Base-by-base conservation (phyloP, 768 basidiomycete genomes). In the Infundibulicybe gibba region DNA sequence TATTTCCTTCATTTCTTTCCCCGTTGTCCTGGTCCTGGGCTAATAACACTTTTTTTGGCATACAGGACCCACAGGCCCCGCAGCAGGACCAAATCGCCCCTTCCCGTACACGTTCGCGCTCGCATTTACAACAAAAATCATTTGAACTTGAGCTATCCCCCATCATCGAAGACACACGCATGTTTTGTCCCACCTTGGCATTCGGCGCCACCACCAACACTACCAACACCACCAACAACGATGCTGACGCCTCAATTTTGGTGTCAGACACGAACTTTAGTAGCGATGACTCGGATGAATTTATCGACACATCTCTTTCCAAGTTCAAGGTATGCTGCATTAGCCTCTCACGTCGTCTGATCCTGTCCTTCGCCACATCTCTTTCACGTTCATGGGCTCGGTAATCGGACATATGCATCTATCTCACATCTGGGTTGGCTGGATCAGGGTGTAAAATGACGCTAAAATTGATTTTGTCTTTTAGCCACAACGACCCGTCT, bases 111-210 rank as follows among this genome's bases (percentile, higher is more conserved):
- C 25, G 25, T 8, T 8, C n/a, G 10, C 35, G 10, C 35, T 19
- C 35, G 10, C 17, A 14, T 38, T 38, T 10, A 19, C 35, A 38
- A 14, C 17, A 14, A 14, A 38, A 38, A 4, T 38, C 17, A 20
- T 65, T 69, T 44, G 66, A 65, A 48, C 50, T 60, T 13, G 65
- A 63, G 41, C 44, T 70, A 31, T 70, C 69, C 8, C 67, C 69
- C 17, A 68, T 69, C 47, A 52, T 69, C 13, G 69, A 70, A 52
- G 66, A 69, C 41, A 47, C 55, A n/a, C 54, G 57, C 37, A 55
- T 54, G 15, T 60, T 61, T 41, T 44, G 47, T 10, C 47, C 52
- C 42, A 44, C 51, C 17, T 32, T 46, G 41, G 49, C 39, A 37
- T 49, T 41, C 11, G 45, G 43, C 15, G 15, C 17, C 17, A 12